Base-by-base conservation (phyloP, 2,329 filamentous ascomycete species). In the Xylaria sp. region DNA sequence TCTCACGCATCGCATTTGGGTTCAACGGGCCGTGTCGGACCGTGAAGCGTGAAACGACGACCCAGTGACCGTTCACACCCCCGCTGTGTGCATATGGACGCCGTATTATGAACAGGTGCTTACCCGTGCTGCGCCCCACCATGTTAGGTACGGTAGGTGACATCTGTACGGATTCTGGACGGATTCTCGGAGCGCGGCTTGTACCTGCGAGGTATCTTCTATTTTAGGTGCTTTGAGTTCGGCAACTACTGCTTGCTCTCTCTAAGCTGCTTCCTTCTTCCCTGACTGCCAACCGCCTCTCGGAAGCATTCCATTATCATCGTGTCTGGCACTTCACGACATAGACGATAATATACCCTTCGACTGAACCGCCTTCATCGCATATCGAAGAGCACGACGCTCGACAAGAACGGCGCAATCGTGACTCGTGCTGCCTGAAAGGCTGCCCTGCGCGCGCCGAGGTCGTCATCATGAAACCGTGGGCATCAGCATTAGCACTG, bases 401-500 rank as follows among this genome's bases (percentile, higher is more conserved):
- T 42, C 4, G 37, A 63, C 52, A 57, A 52, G 55, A 56, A 52
- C 63, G 30, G 59, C 62, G 62, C 59, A 55, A 51, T 54, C 54
- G 63, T 61, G 64, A 63, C 60, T 61, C 67, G 61, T 65, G 65
- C 59, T 67, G 63, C 60, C 59, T 13, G 62, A 64, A 54, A 71
- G 67, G 67, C 66, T 71, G 69, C 68, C 66, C 66, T 56, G 66
- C 59, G 67, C 70, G 65, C 70, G 65, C 66, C 68, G 57, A 66
- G 58, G 51, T 57, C 58, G 54, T 62, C 69, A 78, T 62, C 55
- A 87, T 87, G 84, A 83, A 79, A 77, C 76, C 76, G 67, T 81
- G 80, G 74, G 67, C 78, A 65, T 79, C 78, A 68, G 73, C 78
- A 58, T 71, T 83, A 65, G 69, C 79, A 62, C 67, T 79, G 65